Evolutionary conservation across 352 stramenopile genomes (phyloP), one percentile per base, ranked within the genome.

Genomic region (Bremia lactucae): DNA sequence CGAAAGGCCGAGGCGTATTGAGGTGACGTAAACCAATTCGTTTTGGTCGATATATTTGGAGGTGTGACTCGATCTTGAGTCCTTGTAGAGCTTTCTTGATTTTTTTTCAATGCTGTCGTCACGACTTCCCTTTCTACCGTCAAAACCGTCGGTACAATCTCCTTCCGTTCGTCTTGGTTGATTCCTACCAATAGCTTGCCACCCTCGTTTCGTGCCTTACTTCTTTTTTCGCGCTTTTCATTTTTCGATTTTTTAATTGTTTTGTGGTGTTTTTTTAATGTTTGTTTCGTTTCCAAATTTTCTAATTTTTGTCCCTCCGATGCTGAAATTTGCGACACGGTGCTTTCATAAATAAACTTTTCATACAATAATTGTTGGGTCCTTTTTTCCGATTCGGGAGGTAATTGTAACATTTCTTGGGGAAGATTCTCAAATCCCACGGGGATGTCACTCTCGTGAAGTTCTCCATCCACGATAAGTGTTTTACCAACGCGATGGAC

Each of bases 301-400:
- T 59, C 31, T 14, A 23, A 6, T 8, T 22, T 14, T 15, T 46
- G 18, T 11, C 16, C 52, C n/a, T 59, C 42, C 2, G 52, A 43
- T 18, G 31, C 49, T 18, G 61, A 58, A 8, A 82, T 34, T 11
- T 49, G 63, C 6, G 55, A 57, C 9, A 83, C 38, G 0, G 75
- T 77, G 46, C 73, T 91, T 26, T 88, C 71, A 37, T 86, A 92
- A 21, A 92, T 84, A 23, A 92, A 92, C 47, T 92, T 92, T 41
- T 92, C 74, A 46, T 87, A 92, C 29, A 91, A 35, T 14, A 86
- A 47, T 9, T 58, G 46, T 47, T 86, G 76, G 1, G 49, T 57
- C 21, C 39, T 53, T 6, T 77, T 56, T 1, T 76, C 59, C 0
- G 57, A 50, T 25, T 81, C 51, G 13, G 78, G 76, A 31, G 67